A percentile compares a stretch with the other conserved stretches of the same genome.
Evolutionary conservation across 257 asterid genomes (phyloP).

Genomic region (Jacaranda copaia): DNA sequence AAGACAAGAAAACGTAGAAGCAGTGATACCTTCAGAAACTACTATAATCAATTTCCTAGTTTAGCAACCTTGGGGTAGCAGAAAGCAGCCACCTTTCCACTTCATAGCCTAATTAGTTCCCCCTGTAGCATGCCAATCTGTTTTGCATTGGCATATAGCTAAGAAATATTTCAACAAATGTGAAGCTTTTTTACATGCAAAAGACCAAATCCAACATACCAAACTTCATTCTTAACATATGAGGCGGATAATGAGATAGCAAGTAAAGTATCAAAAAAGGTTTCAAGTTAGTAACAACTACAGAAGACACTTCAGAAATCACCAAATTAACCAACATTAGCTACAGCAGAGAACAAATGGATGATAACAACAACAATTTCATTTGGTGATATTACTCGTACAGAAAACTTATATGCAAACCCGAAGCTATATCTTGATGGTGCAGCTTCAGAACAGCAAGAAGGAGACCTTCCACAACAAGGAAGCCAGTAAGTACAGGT

Average conservation of each 20-base stretch:
- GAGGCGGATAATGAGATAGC: not conserved
- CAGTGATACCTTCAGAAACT: constrained; percentile 4
- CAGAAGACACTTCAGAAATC: not conserved
- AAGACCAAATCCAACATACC: not conserved
- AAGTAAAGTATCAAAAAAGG: too few relatives aligned
- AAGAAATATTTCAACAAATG: not conserved
- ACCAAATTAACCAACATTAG: constrained; percentile 30
- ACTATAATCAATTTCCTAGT: not conserved
- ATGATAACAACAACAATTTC: constrained; percentile 41
- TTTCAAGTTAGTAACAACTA: constrained; percentile 8
- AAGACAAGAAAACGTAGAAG: not conserved
- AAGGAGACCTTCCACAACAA: not conserved
- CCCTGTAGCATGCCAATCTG: not conserved
- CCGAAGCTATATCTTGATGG: constrained; percentile 42
- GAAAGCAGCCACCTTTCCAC: not conserved
- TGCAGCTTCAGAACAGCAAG: not conserved
- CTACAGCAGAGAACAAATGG: constrained; percentile 31
- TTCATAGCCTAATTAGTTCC: not conserved
- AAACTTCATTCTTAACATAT: not conserved
- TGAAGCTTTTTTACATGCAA: not conserved
- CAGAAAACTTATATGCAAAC: constrained; percentile 48
- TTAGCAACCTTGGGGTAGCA: constrained; percentile 15
- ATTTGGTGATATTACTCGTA: constrained; percentile 45
- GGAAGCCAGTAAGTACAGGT: constrained; percentile 8
- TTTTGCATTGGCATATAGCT: not conserved